These are phyloP conservation scores for Malassezia restricta DNA, from an alignment of 1,284 basidiomycete species.

Conservation along the genomic window DNA sequence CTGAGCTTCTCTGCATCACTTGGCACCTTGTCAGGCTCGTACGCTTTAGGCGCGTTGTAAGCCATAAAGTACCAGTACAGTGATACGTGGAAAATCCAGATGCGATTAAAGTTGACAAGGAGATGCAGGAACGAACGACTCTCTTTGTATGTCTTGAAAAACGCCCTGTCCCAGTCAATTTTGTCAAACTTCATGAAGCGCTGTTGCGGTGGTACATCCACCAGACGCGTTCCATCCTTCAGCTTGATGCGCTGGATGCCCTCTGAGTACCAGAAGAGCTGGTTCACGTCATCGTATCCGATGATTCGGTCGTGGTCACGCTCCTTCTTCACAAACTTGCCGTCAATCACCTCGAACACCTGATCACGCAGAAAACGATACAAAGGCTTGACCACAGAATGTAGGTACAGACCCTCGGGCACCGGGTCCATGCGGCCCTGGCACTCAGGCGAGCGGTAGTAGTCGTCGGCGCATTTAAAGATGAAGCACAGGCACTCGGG, in stretches of 20 bases:
- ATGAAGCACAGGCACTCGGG: conserved; percentile 97
- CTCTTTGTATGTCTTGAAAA: conserved; percentile 47
- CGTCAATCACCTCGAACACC: conserved; percentile 91
- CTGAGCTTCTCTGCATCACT: conserved; percentile 32
- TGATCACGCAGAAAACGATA: conserved; percentile 96
- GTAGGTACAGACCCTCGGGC: conserved; percentile 85
- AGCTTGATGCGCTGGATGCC: conserved; percentile 85
- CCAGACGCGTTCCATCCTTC: conserved; percentile 64
- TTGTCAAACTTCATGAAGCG: conserved; percentile 47
- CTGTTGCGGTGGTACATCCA: conserved; percentile 43
- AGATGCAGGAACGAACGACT: conserved; percentile 44
- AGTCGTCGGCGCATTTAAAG: conserved; percentile 99
- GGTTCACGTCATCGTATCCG: conserved; percentile 98
- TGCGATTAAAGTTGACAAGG: conserved; percentile 46
- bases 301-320: conserved; percentile 88
- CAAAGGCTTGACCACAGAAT: conserved; percentile 82
- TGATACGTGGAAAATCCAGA: conserved; percentile 46
- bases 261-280: conserved; percentile 99
- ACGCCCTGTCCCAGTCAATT: conserved; percentile 44
- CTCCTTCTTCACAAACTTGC: conserved; percentile 80
- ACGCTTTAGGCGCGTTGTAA: conserved; percentile 79
- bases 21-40: conserved; percentile 49
- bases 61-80: conserved; percentile 46
- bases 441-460: conserved; percentile 97
- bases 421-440: conserved; percentile 86